phyloP scores from a whole-genome alignment of 441 rosid genomes.

The Euphorbia corollata region DNA sequence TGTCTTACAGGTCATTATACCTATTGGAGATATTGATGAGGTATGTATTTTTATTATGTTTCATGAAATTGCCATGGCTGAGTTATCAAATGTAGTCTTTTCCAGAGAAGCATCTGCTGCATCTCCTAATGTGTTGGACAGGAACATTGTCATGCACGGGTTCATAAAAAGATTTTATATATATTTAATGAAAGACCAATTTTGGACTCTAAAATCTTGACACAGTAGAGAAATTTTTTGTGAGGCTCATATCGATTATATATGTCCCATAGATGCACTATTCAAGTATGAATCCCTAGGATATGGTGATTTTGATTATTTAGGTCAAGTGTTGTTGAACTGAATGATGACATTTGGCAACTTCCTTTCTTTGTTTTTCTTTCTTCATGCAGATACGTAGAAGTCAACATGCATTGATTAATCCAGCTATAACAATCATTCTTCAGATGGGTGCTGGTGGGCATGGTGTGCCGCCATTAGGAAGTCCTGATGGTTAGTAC shows the following conservation, averaged over 20 bases:
- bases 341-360: slow-evolving; percentile 6
- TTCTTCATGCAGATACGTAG: slow-evolving; percentile 60
- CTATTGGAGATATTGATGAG: slow-evolving; percentile 94
- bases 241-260: not conserved
- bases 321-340: not conserved
- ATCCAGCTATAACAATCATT: slow-evolving; percentile 90
- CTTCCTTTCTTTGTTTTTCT: not conserved
- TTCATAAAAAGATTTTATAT: not conserved
- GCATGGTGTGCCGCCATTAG: slow-evolving; percentile 98
- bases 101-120: not conserved
- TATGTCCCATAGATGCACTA: too few relatives aligned
- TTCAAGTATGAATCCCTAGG: not conserved
- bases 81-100: not conserved
- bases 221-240: not conserved
- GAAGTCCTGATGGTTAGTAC: slow-evolving; percentile 92
- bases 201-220: not conserved
- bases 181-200: not conserved
- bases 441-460: slow-evolving; percentile 99
- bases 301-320: not conserved
- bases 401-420: slow-evolving; percentile 95
- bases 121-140: not conserved
- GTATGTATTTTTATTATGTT: slow-evolving; percentile 30
- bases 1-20: slow-evolving; percentile 63
- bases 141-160: not conserved
- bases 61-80: slow-evolving; percentile 9